Evolutionary conservation across 257 asterid species (phyloP).

Genomic region (Cruciata laevipes): DNA sequence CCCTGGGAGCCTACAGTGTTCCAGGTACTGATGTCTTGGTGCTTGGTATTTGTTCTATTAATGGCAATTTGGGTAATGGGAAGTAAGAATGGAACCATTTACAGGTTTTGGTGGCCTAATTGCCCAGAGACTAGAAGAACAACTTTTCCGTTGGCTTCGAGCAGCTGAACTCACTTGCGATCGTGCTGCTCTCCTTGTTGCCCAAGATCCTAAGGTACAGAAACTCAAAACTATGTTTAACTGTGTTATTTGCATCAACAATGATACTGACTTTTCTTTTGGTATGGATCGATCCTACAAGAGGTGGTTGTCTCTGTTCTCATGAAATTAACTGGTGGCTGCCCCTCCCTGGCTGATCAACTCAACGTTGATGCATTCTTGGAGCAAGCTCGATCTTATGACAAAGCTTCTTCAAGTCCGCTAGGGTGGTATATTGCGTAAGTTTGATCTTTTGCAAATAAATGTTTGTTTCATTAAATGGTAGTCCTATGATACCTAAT

Average conservation of each 20-base stretch:
- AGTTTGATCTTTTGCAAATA: slow-evolving; percentile 2
- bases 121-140: slow-evolving; percentile 89
- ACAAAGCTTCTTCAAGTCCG: slow-evolving; percentile 90
- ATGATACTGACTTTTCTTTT: slow-evolving; percentile 9
- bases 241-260: slow-evolving; percentile 6
- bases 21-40: slow-evolving; percentile 45
- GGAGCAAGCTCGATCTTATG: slow-evolving; percentile 98
- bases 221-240: slow-evolving; percentile 4
- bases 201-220: slow-evolving; percentile 89
- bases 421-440: slow-evolving; percentile 93
- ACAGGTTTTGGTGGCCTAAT: slow-evolving; percentile 78
- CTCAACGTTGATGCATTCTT: slow-evolving; percentile 87
- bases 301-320: slow-evolving; percentile 96
- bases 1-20: slow-evolving; percentile 76
- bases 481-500: neutral
- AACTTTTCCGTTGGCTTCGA: slow-evolving; percentile 90
- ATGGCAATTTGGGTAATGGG: neutral
- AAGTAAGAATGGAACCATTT: slow-evolving; percentile 16
- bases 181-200: slow-evolving; percentile 92
- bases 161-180: slow-evolving; percentile 98
- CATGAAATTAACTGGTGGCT: slow-evolving; percentile 98
- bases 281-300: slow-evolving; percentile 50
- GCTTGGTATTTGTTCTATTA: neutral
- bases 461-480: neutral
- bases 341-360: slow-evolving; percentile 90